Evolutionary conservation across 2,329 filamentous ascomycete genomes (phyloP), one percentile per base, ranked within the genome.

Genomic region (Didymella pinodella): DNA sequence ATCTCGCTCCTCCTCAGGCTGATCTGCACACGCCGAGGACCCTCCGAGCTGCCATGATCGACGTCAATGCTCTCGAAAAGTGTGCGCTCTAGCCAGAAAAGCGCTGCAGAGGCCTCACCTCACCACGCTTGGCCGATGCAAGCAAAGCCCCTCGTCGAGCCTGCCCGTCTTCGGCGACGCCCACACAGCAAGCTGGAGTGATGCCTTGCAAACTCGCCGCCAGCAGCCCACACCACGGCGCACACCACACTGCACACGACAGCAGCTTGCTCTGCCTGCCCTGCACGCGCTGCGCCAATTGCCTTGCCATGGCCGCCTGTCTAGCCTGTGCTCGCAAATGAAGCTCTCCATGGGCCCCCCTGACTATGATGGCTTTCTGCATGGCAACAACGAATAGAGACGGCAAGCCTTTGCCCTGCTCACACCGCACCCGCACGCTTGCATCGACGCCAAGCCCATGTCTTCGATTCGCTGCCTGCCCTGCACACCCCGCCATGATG

Each of bases 261-360:
- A 20, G 61, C 55, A 53, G 32, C 48, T 50, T 48, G 43, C 48
- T 46, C 32, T 41, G 26, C 18, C 36, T 40, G 36, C 36, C 36
- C 36, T 40, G 36, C 36, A 40, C 48, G 7, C 6, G 16, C 43
- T 54, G 25, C 45, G 36, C 49, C 49, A 58, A 54, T 62, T 43
- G 48, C 48, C 50, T 45, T 25, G 28, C 63, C 26, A 43, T 63
- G 58, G 63, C 48, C 40, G 26, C 65, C 62, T 54, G 57, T 58
- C 68, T 65, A 67, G 65, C 59, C 52, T 64, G 48, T 62, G 52
- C 63, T 64, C 59, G 38, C 20, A 41, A 41, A 41, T 41, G 38
- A 65, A 61, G 41, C 48, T 28, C 34, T 36, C 41, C 73, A 60
- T 61, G 71, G 68, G 22, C 71, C 66, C 72, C 54, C 56, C 56